phyloP scores from a whole-genome alignment of 2,329 filamentous ascomycete genomes.

The Epichloe coenophiala region DNA sequence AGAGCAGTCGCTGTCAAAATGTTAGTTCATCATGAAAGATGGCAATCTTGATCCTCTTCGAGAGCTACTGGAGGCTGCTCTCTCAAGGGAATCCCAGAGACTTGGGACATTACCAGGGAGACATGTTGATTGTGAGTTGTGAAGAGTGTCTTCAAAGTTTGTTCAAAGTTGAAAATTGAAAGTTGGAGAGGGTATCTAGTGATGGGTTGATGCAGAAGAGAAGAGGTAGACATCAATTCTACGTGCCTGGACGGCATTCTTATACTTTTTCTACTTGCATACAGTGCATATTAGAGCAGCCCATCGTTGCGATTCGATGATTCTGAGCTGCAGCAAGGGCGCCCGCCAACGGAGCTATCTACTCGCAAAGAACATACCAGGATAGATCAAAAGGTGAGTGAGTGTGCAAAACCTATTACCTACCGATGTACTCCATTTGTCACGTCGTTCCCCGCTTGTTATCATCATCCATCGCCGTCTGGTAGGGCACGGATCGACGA shows the following conservation, averaged over 20 bases:
- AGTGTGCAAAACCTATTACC: not conserved
- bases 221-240: not conserved
- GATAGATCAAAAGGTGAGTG: not conserved
- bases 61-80: no score
- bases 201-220: not conserved
- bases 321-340: not conserved
- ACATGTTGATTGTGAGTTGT: slow-evolving; percentile 4
- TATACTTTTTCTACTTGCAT: slow-evolving; percentile 3
- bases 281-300: not conserved
- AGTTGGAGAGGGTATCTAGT: not conserved
- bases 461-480: no score
- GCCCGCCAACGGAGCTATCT: not conserved
- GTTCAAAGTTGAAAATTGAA: not conserved
- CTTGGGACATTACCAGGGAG: slow-evolving; percentile 8
- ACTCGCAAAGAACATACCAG: not conserved
- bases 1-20: slow-evolving; percentile 8
- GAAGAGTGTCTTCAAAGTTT: not conserved
- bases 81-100: no score
- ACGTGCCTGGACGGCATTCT: not conserved
- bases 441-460: no score
- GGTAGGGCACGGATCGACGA: not conserved
- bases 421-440: not conserved
- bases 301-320: not conserved
- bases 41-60: no score
- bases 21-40: not conserved